Base-by-base conservation (phyloP, 331 rosid species). In the Quercus lobata region DNA sequence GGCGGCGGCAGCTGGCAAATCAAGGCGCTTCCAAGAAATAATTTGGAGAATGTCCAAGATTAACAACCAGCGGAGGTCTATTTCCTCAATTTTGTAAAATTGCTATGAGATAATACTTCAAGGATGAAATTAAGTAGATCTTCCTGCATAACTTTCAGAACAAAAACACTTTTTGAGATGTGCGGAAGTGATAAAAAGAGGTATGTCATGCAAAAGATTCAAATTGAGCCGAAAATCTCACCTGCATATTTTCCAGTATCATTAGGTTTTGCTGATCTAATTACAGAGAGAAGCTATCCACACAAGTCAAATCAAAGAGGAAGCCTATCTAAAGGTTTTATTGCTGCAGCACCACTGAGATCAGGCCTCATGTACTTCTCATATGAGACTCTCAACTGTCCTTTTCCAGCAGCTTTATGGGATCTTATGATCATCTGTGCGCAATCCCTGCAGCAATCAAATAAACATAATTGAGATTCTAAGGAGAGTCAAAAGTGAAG, bases 341-440 rank as follows among this genome's bases (percentile, higher is more conserved):
- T 74, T 32, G 89, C 82, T 63, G 97, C 91, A 74, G 86, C 91
- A 24, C 81, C 46, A 55, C 86, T 41, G 75, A 83, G 82, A 71
- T 92, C 85, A 54, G 86, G 75, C 72, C 83, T 88, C 71, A 80
- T 79, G 78, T 89, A 92, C 80, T 92, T 94, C 72, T 94, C 95
- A 24, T 79, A 85, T 3, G 93, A 73, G 75, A 94, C 97, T 74
- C 72, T 85, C 63, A 92, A 77, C 72, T 85, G 89, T 75, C 97
- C 92, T 24, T 57, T 10, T 73, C 84, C 74, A 0, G 97, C 91
- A 88, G 91, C 85, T 78, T 81, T 90, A 44, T 92, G 97, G 76
- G 92, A 86, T 78, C 85, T 89, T 85, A 92, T 78, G 72, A 94
- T 84, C 95, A 87, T 84, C 83, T 91, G 90, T 1, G 93, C 97